These are phyloP conservation scores for Paramecium pentaurelia DNA, from an alignment of 73 alveolate species.

Conservation along the genomic window DNA sequence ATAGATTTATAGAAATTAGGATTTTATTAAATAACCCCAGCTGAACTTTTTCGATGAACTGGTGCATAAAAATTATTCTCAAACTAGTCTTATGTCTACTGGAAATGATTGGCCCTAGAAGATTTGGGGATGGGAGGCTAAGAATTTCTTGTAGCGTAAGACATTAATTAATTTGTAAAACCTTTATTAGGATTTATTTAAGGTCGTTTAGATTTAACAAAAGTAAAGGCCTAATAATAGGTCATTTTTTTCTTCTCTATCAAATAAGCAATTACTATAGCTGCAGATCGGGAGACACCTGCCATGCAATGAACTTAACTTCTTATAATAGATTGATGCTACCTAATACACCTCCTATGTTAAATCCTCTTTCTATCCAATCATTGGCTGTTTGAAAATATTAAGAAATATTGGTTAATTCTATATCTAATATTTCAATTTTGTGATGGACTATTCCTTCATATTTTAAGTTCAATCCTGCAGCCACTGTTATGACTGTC, in stretches of 20 bases:
- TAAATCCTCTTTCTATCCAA: constrained; percentile 12
- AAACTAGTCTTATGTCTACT: not conserved
- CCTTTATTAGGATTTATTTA: not conserved
- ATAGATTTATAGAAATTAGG: not conserved
- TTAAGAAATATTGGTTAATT: not conserved
- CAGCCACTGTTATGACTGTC: not conserved
- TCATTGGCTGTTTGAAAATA: not conserved
- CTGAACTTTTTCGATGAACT: not conserved
- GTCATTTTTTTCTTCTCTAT: not conserved
- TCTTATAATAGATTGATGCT: not conserved
- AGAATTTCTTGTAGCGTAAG: not conserved
- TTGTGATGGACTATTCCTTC: not conserved
- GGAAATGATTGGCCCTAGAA: not conserved
- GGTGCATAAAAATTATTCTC: not conserved
- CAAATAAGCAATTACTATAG: not conserved
- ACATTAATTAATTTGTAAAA: not conserved
- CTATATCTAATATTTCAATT: not conserved
- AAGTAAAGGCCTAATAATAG: not conserved
- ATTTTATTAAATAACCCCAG: not conserved
- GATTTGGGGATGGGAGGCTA: not conserved
- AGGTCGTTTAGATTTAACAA: not conserved
- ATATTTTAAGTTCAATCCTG: not conserved
- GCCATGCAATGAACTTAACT: constrained; percentile 15
- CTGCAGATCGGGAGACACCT: constrained; percentile 20
- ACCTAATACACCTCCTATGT: constrained; percentile 19